Evolutionary conservation across 192 early-diverging fungal genomes (phyloP), one percentile per base, ranked within the genome.

Genomic region (Geranomyces variabilis): DNA sequence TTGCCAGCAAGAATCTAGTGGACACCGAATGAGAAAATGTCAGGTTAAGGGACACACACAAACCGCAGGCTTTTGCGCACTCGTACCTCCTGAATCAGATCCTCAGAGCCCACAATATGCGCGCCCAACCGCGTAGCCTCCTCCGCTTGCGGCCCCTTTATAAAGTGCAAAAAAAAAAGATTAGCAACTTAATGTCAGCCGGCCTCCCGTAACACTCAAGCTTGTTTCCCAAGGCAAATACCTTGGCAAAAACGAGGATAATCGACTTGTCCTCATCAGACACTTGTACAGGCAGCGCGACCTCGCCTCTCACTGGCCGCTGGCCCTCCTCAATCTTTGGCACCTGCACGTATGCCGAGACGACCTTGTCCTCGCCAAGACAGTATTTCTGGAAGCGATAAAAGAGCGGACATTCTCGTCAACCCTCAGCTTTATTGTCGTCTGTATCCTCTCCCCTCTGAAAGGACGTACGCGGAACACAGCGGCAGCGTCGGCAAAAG

Each of bases 161-260:
- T 26, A 17, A 53, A 15, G 49, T 41, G 36, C 5, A 41, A 41
- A 41, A 41, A 3, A 41, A 41, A n/a, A n/a, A n/a, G n/a, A n/a
- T n/a, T n/a, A n/a, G n/a, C n/a, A n/a, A n/a, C n/a, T n/a, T n/a
- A n/a, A n/a, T n/a, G n/a, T n/a, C n/a, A n/a, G n/a, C n/a, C n/a
- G n/a, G n/a, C n/a, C n/a, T n/a, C n/a, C n/a, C n/a, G n/a, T n/a
- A n/a, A n/a, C n/a, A n/a, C n/a, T n/a, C n/a, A n/a, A n/a, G n/a
- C n/a, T n/a, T n/a, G n/a, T n/a, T n/a, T n/a, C n/a, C n/a, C n/a
- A n/a, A n/a, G n/a, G n/a, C n/a, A n/a, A n/a, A n/a, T 61, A 86
- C 84, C 73, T 88, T 91, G n/a, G 95, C 93, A 79, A 96, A 96
- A 30, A 94, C 94, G 28, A 94, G 75, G 33, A 94, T 83, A 5